Conservation (phyloP, 352 stramenopile genomes). For the Phytophthora vignae region DNA sequence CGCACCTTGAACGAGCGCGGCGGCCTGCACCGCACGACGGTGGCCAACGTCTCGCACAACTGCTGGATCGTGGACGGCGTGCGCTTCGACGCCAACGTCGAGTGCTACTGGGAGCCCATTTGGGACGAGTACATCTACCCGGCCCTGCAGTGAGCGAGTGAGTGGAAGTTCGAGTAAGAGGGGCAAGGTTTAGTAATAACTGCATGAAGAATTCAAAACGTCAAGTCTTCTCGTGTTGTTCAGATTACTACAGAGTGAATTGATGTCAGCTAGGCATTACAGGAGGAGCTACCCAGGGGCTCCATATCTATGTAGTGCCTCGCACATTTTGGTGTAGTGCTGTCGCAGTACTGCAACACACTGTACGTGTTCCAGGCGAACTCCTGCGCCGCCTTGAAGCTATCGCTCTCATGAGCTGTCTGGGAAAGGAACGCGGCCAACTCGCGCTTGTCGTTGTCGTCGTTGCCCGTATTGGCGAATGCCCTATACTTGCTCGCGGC, state of each 20-base stretch:
- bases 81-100: slow-evolving; percentile 78
- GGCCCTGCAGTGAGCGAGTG: slow-evolving; percentile 9
- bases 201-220: not conserved
- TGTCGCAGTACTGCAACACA: slow-evolving; percentile 55
- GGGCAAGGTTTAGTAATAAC: not conserved
- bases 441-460: slow-evolving; percentile 47
- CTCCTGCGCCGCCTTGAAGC: slow-evolving; percentile 51
- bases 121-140: slow-evolving; percentile 89
- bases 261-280: slow-evolving; percentile 34
- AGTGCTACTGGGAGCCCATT: slow-evolving; percentile 72
- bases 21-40: slow-evolving; percentile 23
- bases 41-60: slow-evolving; percentile 35
- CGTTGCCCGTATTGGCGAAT: slow-evolving; percentile 57
- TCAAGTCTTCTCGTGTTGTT: not conserved
- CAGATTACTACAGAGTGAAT: not conserved
- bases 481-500: slow-evolving; percentile 47
- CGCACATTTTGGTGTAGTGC: slow-evolving; percentile 41
- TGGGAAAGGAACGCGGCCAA: slow-evolving; percentile 58
- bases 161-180: not conserved
- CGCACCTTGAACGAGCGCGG: slow-evolving; percentile 37
- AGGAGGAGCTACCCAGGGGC: slow-evolving; percentile 44
- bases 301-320: slow-evolving; percentile 34
- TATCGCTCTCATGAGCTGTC: slow-evolving; percentile 50
- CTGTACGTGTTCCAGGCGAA: slow-evolving; percentile 46
- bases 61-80: slow-evolving; percentile 60